phyloP scores from a whole-genome alignment of 371 early-diverging fungal genomes.

The Mortierella sp. region DNA sequence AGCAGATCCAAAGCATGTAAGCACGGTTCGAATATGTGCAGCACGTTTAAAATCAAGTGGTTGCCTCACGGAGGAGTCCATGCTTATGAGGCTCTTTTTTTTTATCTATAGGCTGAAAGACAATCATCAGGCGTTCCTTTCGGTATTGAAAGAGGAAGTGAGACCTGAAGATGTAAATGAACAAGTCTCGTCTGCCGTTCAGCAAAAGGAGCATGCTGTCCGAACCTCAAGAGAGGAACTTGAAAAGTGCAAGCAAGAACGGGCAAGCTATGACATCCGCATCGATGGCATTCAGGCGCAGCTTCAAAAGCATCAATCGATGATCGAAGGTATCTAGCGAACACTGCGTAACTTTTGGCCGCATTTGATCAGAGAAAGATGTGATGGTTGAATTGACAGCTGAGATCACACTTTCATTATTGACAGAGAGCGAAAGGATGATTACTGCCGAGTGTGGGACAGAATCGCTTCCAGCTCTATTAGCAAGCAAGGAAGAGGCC shows the following conservation, averaged over 20 bases:
- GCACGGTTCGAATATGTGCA: neutral
- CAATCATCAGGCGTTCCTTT: constrained; percentile 5
- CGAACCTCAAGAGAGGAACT: constrained; percentile 2
- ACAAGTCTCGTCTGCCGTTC: constrained; percentile 11
- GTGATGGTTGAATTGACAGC: no score
- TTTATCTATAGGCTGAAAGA: constrained; percentile 13
- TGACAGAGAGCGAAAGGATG: constrained; percentile 21
- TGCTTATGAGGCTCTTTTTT: neutral
- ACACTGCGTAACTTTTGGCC: no score
- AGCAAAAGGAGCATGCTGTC: constrained; percentile 11
- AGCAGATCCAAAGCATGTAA: constrained; percentile 24
- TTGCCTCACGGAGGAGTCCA: no score
- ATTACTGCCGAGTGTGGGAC: constrained; percentile 26
- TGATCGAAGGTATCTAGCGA: constrained; percentile 30
- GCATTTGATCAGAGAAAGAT: constrained; percentile 1
- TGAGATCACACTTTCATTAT: neutral
- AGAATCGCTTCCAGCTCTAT: constrained; percentile 18
- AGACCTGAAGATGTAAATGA: constrained; percentile 18
- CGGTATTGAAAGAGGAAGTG: constrained; percentile 5
- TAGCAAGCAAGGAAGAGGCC: constrained; percentile 35
- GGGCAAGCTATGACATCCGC: constrained; percentile 15
- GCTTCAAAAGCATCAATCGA: constrained; percentile 20
- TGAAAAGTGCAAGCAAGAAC: constrained; percentile 22
- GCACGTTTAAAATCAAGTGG: no score
- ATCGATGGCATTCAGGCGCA: constrained; percentile 14